Evolutionary conservation across 805 yeast genomes (phyloP).

Genomic region (Lipomyces chichibuensis): DNA sequence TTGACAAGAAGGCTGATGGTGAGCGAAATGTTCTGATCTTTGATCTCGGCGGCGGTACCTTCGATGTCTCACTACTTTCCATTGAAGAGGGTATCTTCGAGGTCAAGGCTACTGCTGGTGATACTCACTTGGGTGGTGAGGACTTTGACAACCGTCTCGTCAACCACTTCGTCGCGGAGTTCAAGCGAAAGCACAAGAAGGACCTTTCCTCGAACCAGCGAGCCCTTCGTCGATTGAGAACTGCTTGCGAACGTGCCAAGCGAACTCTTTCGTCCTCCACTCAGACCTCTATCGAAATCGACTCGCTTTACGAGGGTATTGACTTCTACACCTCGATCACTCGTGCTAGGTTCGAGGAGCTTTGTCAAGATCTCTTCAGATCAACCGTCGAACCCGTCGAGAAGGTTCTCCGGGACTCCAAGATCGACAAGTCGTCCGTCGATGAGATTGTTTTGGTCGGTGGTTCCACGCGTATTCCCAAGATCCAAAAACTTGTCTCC

Average conservation of each 20-base stretch:
- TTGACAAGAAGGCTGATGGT: slow-evolving; percentile 62
- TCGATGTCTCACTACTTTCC: slow-evolving; percentile 91
- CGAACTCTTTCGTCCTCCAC: slow-evolving; percentile 96
- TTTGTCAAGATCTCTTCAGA: slow-evolving; percentile 92
- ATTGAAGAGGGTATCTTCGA: slow-evolving; percentile 96
- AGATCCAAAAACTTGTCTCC: slow-evolving; percentile 90
- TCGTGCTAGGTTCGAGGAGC: slow-evolving; percentile 97
- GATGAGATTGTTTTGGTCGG: slow-evolving; percentile 94
- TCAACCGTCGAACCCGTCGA: slow-evolving; percentile 93
- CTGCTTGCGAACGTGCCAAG: slow-evolving; percentile 99
- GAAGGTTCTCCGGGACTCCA: slow-evolving; percentile 88
- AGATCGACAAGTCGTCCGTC: slow-evolving; percentile 85
- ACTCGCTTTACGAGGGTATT: slow-evolving; percentile 90
- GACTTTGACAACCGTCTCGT: slow-evolving; percentile 97
- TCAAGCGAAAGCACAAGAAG: slow-evolving; percentile 97
- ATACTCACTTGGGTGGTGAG: slow-evolving; percentile 97
- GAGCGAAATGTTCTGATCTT: slow-evolving; percentile 90
- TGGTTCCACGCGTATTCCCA: slow-evolving; percentile 98
- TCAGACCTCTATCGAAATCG: slow-evolving; percentile 93
- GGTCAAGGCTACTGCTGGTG: slow-evolving; percentile 92
- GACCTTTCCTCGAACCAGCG: slow-evolving; percentile 92
- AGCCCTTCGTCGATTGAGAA: slow-evolving; percentile 97
- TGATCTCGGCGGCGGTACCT: slow-evolving; percentile 99
- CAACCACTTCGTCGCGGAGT: slow-evolving; percentile 88
- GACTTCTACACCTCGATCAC: slow-evolving; percentile 96